Evolutionary conservation across 2,329 filamentous ascomycete genomes (phyloP).

Genomic region (Alternaria ventricosa): DNA sequence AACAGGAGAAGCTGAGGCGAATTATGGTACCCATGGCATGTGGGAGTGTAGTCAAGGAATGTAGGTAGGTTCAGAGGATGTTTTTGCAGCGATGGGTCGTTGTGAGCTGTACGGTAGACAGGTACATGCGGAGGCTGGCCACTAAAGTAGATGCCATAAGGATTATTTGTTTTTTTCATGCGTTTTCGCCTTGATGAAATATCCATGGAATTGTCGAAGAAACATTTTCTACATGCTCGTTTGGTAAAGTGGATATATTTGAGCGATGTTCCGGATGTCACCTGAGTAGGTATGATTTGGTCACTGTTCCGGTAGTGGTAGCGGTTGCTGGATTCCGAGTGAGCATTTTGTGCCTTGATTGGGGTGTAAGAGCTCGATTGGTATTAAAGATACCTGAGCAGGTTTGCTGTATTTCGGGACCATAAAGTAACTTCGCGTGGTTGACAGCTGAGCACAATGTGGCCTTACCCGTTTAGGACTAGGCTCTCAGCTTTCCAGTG

Average conservation of each 20-base stretch:
- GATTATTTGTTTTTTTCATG: no score
- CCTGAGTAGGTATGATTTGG: background rate
- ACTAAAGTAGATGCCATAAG: background rate
- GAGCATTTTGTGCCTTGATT: background rate
- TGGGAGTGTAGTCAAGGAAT: background rate
- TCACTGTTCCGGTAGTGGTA: background rate
- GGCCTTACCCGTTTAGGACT: background rate
- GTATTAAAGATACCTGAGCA: background rate
- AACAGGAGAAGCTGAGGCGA: background rate
- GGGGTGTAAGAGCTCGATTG: background rate
- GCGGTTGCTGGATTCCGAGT: background rate
- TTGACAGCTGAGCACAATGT: background rate
- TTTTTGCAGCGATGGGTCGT: rapidly evolving
- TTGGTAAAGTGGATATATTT: background rate
- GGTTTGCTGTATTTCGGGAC: background rate
- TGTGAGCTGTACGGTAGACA: background rate
- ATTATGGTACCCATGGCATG: background rate
- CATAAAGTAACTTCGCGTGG: background rate
- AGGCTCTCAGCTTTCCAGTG: background rate
- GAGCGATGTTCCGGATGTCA: background rate
- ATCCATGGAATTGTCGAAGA: no score
- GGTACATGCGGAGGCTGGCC: background rate
- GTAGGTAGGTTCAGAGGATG: rapidly evolving
- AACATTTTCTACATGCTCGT: no score
- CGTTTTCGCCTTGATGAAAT: no score